phyloP scores from a whole-genome alignment of 495 filamentous ascomycete species.

The Penicillium canariense region DNA sequence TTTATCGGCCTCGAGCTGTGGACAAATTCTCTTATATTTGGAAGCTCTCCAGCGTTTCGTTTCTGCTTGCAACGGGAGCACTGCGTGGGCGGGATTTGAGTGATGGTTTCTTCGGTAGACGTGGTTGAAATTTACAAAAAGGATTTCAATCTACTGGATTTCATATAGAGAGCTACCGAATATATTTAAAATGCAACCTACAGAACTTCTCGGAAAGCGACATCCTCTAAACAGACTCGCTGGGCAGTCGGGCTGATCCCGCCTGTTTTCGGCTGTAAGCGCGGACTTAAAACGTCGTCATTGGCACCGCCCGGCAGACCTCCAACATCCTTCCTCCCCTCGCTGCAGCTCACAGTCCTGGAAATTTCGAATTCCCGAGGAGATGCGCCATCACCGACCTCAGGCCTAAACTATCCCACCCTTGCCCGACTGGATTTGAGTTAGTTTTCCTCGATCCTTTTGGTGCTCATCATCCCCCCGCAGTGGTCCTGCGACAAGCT shows the following conservation, averaged over 20 bases:
- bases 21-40: background rate
- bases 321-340: slow-evolving; percentile 7
- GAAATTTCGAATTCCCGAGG: background rate
- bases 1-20: background rate
- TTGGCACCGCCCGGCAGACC: slow-evolving; percentile 21
- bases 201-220: too few relatives aligned
- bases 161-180: too few relatives aligned
- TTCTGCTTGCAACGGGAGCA: slow-evolving; percentile 1
- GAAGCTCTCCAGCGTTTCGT: background rate
- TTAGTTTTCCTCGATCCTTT: background rate
- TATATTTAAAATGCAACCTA: too few relatives aligned
- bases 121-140: slow-evolving; percentile 6
- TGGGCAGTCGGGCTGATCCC: too few relatives aligned
- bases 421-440: background rate
- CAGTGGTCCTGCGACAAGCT: slow-evolving; percentile 14
- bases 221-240: too few relatives aligned
- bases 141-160: background rate
- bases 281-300: slow-evolving; percentile 28
- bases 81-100: background rate
- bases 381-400: slow-evolving; percentile 14
- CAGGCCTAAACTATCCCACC: background rate
- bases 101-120: slow-evolving; percentile 5
- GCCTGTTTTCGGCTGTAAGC: slow-evolving; percentile 28
- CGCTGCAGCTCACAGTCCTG: slow-evolving; percentile 6
- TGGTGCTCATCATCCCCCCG: slow-evolving; percentile 5